phyloP scores from a whole-genome alignment of 176 grass and related monocot species.

The Luzula sylvatica region DNA sequence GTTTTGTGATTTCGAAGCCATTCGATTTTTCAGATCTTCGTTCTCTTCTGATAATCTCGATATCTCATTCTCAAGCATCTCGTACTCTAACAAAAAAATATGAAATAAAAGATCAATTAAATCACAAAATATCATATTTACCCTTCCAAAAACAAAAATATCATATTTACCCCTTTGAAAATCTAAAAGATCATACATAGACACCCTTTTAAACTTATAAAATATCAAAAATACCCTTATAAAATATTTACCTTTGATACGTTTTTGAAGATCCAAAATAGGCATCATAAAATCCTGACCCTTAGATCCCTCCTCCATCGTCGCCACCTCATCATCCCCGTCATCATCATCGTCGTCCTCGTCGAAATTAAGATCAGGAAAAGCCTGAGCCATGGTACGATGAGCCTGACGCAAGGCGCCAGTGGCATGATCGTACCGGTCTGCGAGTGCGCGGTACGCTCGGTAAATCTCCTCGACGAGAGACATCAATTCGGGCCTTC shows the following conservation, averaged over 20 bases:
- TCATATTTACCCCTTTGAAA: background rate
- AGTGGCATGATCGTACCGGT: constrained; percentile 82
- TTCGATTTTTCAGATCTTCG: constrained; percentile 71
- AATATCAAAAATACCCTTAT: too few relatives aligned
- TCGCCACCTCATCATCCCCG: constrained; percentile 56
- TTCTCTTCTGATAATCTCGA: constrained; percentile 69
- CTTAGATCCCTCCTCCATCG: constrained; percentile 31
- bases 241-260: constrained; percentile 31
- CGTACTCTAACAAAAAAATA: constrained; percentile 27
- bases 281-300: constrained; percentile 44
- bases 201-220: background rate
- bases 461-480: constrained; percentile 94
- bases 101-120: background rate
- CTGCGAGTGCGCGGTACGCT: constrained; percentile 85
- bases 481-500: constrained; percentile 79
- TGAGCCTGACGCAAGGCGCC: constrained; percentile 79
- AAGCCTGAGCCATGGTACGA: constrained; percentile 83
- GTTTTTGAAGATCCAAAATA: constrained; percentile 42
- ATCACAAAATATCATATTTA: too few relatives aligned
- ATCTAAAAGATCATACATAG: background rate
- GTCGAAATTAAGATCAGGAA: constrained; percentile 58
- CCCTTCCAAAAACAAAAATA: too few relatives aligned
- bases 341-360: constrained; percentile 72
- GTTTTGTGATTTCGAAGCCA: constrained; percentile 39
- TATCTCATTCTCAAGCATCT: constrained; percentile 72